Base-by-base conservation (phyloP, 2,329 filamentous ascomycete species). In the Calonectria fujianensis region DNA sequence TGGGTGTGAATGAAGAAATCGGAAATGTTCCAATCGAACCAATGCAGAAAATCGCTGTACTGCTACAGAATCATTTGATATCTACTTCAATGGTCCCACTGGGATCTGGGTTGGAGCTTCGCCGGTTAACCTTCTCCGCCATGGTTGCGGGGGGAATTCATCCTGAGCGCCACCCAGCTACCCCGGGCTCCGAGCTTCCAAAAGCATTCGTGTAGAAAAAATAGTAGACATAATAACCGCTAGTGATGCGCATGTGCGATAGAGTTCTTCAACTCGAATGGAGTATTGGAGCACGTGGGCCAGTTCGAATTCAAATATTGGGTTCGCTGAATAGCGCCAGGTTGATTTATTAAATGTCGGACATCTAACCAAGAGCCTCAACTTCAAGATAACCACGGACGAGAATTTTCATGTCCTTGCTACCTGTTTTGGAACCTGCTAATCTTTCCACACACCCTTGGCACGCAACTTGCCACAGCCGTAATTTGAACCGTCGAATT, bases 111-210 rank as follows among this genome's bases (percentile, higher is more conserved):
- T 35, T 72, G 71, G 66, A 48, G 51, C 24, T 64, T 32, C 20
- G 31, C 41, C 74, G 74, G 74, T 24, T 76, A 76, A 76, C 69
- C 20, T 76, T 76, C 74, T 76, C 74, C 74, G 74, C 24, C 20
- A 7, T 27, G 24, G 20, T 61, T 51, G 69, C 68, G 41, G 52
- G 61, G 32, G 66, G 45, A 11, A 27, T 24, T 64, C 48, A 24
- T 52, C 24, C 13, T n/a, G 18, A 61, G 27, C 70, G 24, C 37
- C 57, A 18, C 37, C 35, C 14, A 39, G 27, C 24, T 39, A 14
- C 39, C 14, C 57, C 24, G 57, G 35, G 4, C 18, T 16, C 24
- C 13, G 10, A 2, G 8, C 1, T 63, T 10, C 57, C 2, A 24
- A 29, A 31, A 16, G 8, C 20, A 2, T 18, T 16, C 11, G 4